Base-by-base conservation (phyloP, 2,329 filamentous ascomycete genomes). In the Fusarium sarcochroum region DNA sequence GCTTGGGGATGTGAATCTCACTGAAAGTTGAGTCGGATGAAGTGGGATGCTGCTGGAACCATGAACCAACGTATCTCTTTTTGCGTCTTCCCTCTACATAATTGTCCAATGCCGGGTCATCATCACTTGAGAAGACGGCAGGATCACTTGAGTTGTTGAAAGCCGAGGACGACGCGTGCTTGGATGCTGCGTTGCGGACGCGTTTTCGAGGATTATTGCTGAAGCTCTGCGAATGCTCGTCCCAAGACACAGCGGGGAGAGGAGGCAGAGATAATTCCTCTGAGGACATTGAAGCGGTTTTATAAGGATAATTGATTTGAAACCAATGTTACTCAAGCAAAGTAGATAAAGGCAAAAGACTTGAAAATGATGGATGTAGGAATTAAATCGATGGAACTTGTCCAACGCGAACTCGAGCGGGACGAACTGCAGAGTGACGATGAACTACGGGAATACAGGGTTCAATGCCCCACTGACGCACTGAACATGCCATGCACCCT, bases 71-170 rank as follows among this genome's bases (percentile, higher is more conserved):
- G 65, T 90, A 89, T 48, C 87, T 84, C 80, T 92, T 93, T 63
- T 86, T 85, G 66, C 85, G 83, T 25, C 84, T 81, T 2, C 83
- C 83, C 47, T 85, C 80, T 23, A 83, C 80, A 73, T 92, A 92
- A 71, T 90, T 90, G 63, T 91, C 89, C 47, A 90, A 76, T 2
- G 86, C 86, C 4, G 89, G 88, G 58, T 92, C 90, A 72, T 92
- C 90, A 61, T 93, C 91, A 75, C 89, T 90, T 6, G 90, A 92
- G 77, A 93, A 93, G 25, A 92, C 77, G 48, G 89, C 85, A 5
- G 90, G 90, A 72, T 93, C 91, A 74, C 91, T 92, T 20, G 90
- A 92, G 74, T 89, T 88, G 75, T 89, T 88, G 74, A 86, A 80
- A 37, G 81, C 73, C 3, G 73, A 63, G 6, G 76, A 66, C 37